Evolutionary conservation across 805 yeast genomes (phyloP), one percentile per base, ranked within the genome.

Genomic region (Barnettozyma botsteinii): DNA sequence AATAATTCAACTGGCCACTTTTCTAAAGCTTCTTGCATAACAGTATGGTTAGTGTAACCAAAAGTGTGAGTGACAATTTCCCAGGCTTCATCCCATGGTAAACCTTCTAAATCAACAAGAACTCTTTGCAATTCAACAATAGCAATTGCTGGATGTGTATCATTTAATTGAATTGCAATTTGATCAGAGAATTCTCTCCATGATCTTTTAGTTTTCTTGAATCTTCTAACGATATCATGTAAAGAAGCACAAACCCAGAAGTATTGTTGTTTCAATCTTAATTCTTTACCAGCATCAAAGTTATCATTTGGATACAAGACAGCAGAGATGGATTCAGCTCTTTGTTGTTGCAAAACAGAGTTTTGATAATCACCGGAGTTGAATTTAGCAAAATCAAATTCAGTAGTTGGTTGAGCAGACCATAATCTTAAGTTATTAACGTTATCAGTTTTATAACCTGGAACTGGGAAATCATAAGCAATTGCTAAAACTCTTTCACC

Each of bases 221-320:
- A 88, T 56, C 97, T 76, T 59, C 97, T 81, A 31, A 88, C 77
- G 51, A 88, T 88, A 61, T 88, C 97, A 55, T 84, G 87, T 51
- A 89, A 72, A 13, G 96, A 85, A 25, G 97, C 96, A 37, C 95
- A 81, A 38, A 89, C 96, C 97, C 97, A 88, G 66, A 88, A 89
- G 65, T 87, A 89, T 65, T 88, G 97, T 68, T 88, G 97, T 64
- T 89, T 89, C 62, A 88, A 75, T 60, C 97, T 78, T 57, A 88
- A 72, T 60, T 86, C 95, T 64, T 89, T 88, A 54, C 97, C 97
- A 49, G 78, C 75, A 56, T 85, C 83, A 60, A 88, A 89, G 63
- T 88, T 89, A 61, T 88, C 97, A 64, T 88, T 88, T 49, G 97
- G 97, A 63, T 88, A 88, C 57, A 88, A 69, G 14, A 88, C 96